phyloP scores from a whole-genome alignment of 2,329 filamentous ascomycete genomes.

The Elsinoe ampelina region DNA sequence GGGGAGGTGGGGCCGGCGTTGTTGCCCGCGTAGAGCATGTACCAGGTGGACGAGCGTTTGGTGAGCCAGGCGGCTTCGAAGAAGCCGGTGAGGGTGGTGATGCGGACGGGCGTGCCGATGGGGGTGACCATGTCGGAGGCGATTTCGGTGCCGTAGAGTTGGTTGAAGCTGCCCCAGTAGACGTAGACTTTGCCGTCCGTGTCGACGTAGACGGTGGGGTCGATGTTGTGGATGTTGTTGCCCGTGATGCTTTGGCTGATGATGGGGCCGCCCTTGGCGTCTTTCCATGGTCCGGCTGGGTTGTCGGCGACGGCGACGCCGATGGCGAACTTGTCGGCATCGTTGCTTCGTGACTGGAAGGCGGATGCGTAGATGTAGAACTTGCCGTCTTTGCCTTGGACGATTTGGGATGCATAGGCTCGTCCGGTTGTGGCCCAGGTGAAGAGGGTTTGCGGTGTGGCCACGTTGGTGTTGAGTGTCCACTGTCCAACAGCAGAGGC shows the following conservation, averaged over 20 bases:
- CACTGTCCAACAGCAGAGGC: neutral
- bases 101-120: conserved; percentile 2
- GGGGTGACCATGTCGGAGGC: conserved; percentile 12
- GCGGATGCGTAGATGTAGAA: conserved; percentile 13
- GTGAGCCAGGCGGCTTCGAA: conserved; percentile 12
- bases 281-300: conserved; percentile 14
- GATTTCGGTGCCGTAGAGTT: conserved; percentile 13
- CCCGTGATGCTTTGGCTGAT: conserved; percentile 7
- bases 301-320: conserved; percentile 11
- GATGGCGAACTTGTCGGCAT: conserved; percentile 12
- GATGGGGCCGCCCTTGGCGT: conserved; percentile 12
- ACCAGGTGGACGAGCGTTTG: conserved; percentile 9
- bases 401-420: conserved; percentile 13
- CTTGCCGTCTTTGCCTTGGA: conserved; percentile 10
- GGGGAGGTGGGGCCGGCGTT: neutral
- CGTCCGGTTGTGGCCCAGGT: conserved; percentile 2
- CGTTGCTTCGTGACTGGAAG: neutral
- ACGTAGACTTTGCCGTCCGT: conserved; percentile 13
- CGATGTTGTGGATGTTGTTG: conserved; percentile 14
- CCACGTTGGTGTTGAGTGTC: conserved; percentile 1
- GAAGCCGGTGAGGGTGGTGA: conserved; percentile 11
- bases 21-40: conserved; percentile 13
- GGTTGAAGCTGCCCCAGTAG: conserved; percentile 11
- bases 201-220: conserved; percentile 12
- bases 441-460: neutral